Base-by-base conservation (phyloP, 495 filamentous ascomycete species). In the Xylaria telfairii region DNA sequence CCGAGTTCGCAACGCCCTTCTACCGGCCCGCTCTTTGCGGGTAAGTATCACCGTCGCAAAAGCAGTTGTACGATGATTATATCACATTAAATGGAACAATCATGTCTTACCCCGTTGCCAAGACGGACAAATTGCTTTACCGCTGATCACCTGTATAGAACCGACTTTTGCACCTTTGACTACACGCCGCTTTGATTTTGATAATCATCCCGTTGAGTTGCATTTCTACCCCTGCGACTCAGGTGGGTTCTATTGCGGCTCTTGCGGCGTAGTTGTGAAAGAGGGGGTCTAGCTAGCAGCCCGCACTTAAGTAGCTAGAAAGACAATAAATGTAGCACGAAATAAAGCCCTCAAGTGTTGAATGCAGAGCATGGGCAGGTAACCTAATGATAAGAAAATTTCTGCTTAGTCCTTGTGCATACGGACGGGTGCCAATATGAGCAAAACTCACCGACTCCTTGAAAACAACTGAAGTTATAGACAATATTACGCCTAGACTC, bases 51-150 rank as follows among this genome's bases (percentile, higher is more conserved):
- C 10, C 3, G 10, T 54, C 6, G 0, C 32, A 4, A 19, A 9
- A 37, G 17, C 15, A 0, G 10, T 39, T 15, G 32, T 59, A 59
- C 56, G 21, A 37, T 9, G 19, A 37, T n/a, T n/a, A 37, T 17
- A 19, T 56, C 26, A 32, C 44, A 46, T 46, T 13, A n/a, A 10
- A 4, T 24, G 7, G n/a, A 54, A 6, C 26, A 30, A 39, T 59
- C 56, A 10, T 59, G 56, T 12, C 30, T 59, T 59, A 59, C 56
- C 7, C 56, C 28, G 28, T 59, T 34, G 56, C 56, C 17, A 37
- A 39, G 56, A 54, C 26, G 26, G 28, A 30, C 12, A 30, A 3
- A 54, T 17, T 26, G 47, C 47, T 12, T 51, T 9, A 51, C 26
- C 9, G 49, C 49, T n/a, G 54, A 5, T 59, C 5, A 17, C 24